phyloP scores from a whole-genome alignment of 306 rosid genomes.

The Alnus rubra region DNA sequence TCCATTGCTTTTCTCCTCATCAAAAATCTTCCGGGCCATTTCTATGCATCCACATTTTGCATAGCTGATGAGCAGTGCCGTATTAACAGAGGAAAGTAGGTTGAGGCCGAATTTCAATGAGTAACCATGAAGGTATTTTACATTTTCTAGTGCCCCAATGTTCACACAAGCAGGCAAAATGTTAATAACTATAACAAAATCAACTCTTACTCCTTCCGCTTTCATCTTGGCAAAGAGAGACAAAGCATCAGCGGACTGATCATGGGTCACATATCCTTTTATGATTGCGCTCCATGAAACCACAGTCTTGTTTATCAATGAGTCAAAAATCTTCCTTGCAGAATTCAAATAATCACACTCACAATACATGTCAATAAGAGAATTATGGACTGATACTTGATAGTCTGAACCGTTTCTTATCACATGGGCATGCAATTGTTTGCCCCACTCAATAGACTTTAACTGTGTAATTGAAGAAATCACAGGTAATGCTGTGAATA shows the following conservation, averaged over 20 bases:
- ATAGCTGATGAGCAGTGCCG: slow-evolving; percentile 66
- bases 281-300: slow-evolving; percentile 84
- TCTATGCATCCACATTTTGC: slow-evolving; percentile 83
- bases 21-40: slow-evolving; percentile 61
- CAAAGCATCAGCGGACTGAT: slow-evolving; percentile 48
- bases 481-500: slow-evolving; percentile 66
- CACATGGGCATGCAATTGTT: slow-evolving; percentile 67
- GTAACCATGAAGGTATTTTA: slow-evolving; percentile 65
- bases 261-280: slow-evolving; percentile 58
- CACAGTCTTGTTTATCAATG: slow-evolving; percentile 44
- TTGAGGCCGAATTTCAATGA: slow-evolving; percentile 54
- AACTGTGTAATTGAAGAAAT: slow-evolving; percentile 59
- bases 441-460: slow-evolving; percentile 49
- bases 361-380: slow-evolving; percentile 73
- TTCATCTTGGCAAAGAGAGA: slow-evolving; percentile 57
- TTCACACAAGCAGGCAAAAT: slow-evolving; percentile 70
- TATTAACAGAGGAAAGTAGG: slow-evolving; percentile 56
- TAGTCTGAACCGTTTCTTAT: slow-evolving; percentile 63
- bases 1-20: slow-evolving; percentile 50
- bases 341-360: slow-evolving; percentile 38
- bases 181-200: slow-evolving; percentile 59
- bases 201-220: slow-evolving; percentile 48
- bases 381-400: slow-evolving; percentile 64
- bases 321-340: slow-evolving; percentile 44
- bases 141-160: slow-evolving; percentile 68